Evolutionary conservation across 129 eudicot genomes (phyloP), one percentile per base, ranked within the genome.

Genomic region (Scalesia atractyloides): DNA sequence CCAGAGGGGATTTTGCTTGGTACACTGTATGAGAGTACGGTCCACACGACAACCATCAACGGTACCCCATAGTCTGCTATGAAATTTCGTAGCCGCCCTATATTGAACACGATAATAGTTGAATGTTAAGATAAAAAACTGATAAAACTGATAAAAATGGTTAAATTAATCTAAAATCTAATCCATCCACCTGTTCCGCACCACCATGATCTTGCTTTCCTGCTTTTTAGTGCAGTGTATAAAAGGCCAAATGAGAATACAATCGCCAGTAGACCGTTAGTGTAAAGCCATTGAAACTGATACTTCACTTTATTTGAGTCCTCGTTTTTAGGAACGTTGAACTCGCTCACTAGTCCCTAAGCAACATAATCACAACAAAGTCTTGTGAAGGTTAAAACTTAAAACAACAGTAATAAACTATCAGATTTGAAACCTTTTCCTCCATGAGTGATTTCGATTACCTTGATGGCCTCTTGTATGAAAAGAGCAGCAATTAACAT

Each of bases 171-270:
- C 0, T 52, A 63, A 5, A 34, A 11, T 19, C 0, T 47, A 6
- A 7, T 46, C n/a, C 26, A 22, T 24, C 43, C 52, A 73, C 90
- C 82, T 82, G 87, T 82, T 41, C 83, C 87, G 64, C 73, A 82
- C 80, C 87, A 83, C 90, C 87, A 85, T 26, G 95, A 74, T 49
- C 95, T 78, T 33, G 95, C 95, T 49, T 71, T 80, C 70, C 90
- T 79, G 58, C 88, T 85, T 68, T 75, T 85, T 54, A 88, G 49
- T 34, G 84, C 84, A 14, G 88, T 88, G 62, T 73, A 85, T 10
- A 88, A 59, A 52, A 85, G 81, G n/a, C 90, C 88, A 74, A 82
- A 82, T 9, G 90, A 77, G 64, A 85, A 85, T 33, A 85, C 74
- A 70, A 78, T 69, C 4, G 86, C 90, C 57, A 85, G 62, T 26